Evolutionary conservation across 441 rosid species (phyloP), one percentile per base, ranked within the genome.

Genomic region (Adansonia madagascariensis): DNA sequence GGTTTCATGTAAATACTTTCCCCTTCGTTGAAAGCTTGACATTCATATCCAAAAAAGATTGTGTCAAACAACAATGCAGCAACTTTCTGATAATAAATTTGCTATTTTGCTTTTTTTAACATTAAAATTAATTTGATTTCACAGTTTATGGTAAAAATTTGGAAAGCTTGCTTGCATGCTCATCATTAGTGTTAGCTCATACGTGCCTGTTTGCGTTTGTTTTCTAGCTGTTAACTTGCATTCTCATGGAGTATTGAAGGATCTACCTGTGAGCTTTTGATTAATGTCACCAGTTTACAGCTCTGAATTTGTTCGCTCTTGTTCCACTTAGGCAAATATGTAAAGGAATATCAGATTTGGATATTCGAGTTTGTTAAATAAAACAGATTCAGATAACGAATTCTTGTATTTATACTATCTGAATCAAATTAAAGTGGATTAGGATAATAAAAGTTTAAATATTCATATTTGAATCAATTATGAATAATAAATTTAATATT

Each of bases 61-160:
- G 82, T 73, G 35, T 31, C 35, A 31, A 31, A 31, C 77, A 78
- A 80, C 82, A 35, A 12, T 75, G 79, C 82, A 78, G 76, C 82
- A 18, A 61, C 84, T 76, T 77, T 72, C 73, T 80, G 79, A 79
- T 75, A 83, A 86, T 86, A 85, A 84, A 84, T 79, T 63, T 77
- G 60, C 69, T 55, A 60, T 81, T 80, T 74, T 60, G 12, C 75
- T 17, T 8, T 7, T 82, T 78, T 57, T 31, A 27, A 62, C 69
- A 52, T 80, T 68, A 53, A 56, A 72, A 62, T 65, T 15, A 61
- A 2, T 60, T 59, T 63, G 12, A 35, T 71, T 71, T 17, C 63
- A 9, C 46, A 50, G 27, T n/a, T 35, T 9, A n/a, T 15, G 49
- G n/a, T 35, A 31, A 71, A 71, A 52, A 9, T 27, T 50, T 24